phyloP scores from a whole-genome alignment of 2,329 filamentous ascomycete species.

The Verticillium zaregamsianum region DNA sequence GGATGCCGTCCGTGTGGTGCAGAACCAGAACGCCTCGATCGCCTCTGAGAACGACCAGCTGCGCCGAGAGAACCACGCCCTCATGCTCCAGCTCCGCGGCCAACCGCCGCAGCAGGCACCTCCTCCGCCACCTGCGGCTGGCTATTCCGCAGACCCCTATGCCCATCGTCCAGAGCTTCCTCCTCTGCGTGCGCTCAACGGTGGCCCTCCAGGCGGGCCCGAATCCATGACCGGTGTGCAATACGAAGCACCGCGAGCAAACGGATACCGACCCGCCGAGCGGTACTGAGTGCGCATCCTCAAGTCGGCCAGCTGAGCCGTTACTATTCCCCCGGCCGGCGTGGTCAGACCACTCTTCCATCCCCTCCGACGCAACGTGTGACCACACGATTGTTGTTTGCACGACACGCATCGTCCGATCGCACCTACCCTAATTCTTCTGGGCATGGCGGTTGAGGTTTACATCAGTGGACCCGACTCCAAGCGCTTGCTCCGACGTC shows the following conservation, averaged over 20 bases:
- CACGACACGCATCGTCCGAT: neutral
- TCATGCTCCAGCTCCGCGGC: constrained; percentile 41
- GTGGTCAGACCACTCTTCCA: too few species aligned
- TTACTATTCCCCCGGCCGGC: too few species aligned
- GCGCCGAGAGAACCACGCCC: constrained; percentile 42
- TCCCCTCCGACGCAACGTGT: neutral
- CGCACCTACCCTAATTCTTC: neutral
- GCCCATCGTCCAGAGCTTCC: constrained; percentile 46
- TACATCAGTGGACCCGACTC: neutral
- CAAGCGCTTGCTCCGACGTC: neutral
- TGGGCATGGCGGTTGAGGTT: neutral
- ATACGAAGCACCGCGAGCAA: constrained; percentile 47
- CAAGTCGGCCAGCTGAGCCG: too few species aligned
- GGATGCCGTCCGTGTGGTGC: constrained; percentile 43
- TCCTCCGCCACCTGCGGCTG: constrained; percentile 17
- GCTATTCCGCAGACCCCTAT: constrained; percentile 25
- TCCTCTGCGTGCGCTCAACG: constrained; percentile 49
- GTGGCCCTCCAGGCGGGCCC: constrained; percentile 36
- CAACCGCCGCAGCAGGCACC: constrained; percentile 4
- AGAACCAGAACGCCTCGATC: constrained; percentile 37
- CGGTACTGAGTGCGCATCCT: constrained; percentile 21
- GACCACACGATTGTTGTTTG: neutral
- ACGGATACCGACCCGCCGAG: constrained; percentile 40
- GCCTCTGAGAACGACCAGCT: constrained; percentile 42
- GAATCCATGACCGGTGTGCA: constrained; percentile 66